These are phyloP conservation scores for Aspergillus indologenus DNA, from an alignment of 495 filamentous ascomycete genomes.

Conservation along the genomic window DNA sequence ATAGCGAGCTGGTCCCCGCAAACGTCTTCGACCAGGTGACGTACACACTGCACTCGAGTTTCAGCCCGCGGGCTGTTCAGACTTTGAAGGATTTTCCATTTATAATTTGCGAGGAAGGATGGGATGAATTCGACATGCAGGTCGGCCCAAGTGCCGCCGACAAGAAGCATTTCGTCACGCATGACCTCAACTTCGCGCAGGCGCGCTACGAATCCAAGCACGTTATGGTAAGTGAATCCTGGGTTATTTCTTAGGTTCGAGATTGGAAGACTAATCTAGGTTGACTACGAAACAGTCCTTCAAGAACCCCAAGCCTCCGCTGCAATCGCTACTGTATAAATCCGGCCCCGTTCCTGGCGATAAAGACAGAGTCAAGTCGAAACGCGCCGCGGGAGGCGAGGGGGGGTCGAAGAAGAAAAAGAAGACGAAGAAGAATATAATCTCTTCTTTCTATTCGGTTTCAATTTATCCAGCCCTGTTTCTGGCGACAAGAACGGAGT, in stretches of 20 bases:
- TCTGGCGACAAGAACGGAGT: too few relatives aligned
- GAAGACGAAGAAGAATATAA: conserved; percentile 62
- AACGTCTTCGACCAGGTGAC: conserved; percentile 84
- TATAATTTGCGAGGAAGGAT: conserved; percentile 86
- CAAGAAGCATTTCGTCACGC: conserved; percentile 73
- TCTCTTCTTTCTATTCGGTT: conserved; percentile 15
- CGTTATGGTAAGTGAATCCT: conserved; percentile 55
- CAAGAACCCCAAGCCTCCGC: conserved; percentile 83
- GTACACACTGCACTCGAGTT: conserved; percentile 92
- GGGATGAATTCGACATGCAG: conserved; percentile 98
- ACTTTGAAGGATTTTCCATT: conserved; percentile 82
- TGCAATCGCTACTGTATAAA: conserved; percentile 69
- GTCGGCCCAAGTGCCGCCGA: conserved; percentile 78
- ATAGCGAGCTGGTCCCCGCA: conserved; percentile 67
- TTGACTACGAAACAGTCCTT: conserved; percentile 55
- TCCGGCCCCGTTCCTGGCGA: conserved; percentile 81
- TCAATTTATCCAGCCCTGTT: too few relatives aligned
- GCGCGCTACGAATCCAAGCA: conserved; percentile 83
- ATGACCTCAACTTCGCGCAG: conserved; percentile 90
- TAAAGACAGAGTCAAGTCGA: conserved; percentile 57
- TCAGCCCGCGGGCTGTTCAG: conserved; percentile 73
- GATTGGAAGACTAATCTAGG: background rate
- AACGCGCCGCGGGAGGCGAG: conserved; percentile 48
- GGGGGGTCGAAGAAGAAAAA: conserved; percentile 75
- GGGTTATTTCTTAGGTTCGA: background rate